phyloP scores from a whole-genome alignment of 345 rosid genomes.

The Carallia brachiata region DNA sequence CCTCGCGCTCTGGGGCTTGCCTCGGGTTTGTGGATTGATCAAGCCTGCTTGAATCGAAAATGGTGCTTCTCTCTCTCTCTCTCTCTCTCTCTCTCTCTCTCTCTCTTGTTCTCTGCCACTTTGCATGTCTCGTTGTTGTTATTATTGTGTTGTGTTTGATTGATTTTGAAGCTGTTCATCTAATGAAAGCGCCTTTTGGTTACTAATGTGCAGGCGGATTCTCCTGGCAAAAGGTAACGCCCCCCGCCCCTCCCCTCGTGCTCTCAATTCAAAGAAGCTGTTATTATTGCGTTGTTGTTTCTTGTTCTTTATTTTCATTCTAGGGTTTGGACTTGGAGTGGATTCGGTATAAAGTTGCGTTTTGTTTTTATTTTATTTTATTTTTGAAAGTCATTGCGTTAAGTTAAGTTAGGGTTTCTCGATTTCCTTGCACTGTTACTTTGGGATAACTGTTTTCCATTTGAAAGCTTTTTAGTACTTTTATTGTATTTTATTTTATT shows the following conservation, averaged over 20 bases:
- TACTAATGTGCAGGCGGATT: conserved; percentile 54
- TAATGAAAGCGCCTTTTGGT: neutral
- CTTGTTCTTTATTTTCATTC: neutral
- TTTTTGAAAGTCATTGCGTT: neutral
- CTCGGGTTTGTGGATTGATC: no score
- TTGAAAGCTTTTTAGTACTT: neutral
- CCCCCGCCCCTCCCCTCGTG: neutral
- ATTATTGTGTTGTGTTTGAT: neutral
- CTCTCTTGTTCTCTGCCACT: neutral
- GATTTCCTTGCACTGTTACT: neutral
- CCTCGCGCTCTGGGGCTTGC: no score
- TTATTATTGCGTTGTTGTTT: neutral
- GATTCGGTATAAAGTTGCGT: no score
- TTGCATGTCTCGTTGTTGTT: neutral
- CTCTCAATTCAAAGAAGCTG: neutral
- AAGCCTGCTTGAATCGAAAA: no score
- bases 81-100: neutral
- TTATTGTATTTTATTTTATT: no score
- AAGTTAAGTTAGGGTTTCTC: neutral
- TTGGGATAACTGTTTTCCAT: neutral
- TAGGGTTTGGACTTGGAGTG: neutral
- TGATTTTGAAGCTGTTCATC: neutral
- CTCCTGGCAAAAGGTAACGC: conserved; percentile 60
- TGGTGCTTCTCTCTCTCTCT: neutral
- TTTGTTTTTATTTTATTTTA: no score